A percentile compares a stretch with the other conserved stretches of the same genome.
phyloP scores from a whole-genome alignment of 1,139 yeast genomes.

The Blastobotrys raffinosifermentans region DNA sequence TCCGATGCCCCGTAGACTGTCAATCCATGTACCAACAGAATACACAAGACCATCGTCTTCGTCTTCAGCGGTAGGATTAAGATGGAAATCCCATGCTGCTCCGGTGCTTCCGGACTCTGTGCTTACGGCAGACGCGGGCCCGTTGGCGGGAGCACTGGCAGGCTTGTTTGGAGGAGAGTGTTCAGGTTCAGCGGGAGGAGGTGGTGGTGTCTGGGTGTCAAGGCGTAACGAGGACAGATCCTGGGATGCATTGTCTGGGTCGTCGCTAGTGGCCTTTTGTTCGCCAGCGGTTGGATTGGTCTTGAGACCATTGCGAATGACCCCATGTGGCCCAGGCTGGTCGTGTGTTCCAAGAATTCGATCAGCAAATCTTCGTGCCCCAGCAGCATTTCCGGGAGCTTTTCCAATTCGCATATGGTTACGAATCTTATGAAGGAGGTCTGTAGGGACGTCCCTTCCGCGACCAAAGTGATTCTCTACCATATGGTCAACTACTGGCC shows the following conservation, averaged over 20 bases:
- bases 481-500: constrained; percentile 87
- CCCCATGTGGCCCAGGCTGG: neutral
- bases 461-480: constrained; percentile 55
- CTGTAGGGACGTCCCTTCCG: neutral
- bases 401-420: neutral
- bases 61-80: constrained; percentile 14
- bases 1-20: constrained; percentile 22
- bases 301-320: neutral
- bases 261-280: neutral
- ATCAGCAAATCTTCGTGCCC: too few relatives aligned
- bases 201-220: constrained; percentile 10
- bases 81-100: constrained; percentile 25
- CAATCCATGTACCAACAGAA: constrained; percentile 24
- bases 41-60: constrained; percentile 28
- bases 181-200: constrained; percentile 3
- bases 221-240: constrained; percentile 3
- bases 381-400: neutral
- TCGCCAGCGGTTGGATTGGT: neutral
- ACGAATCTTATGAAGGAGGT: neutral
- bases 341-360: too few relatives aligned
- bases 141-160: neutral
- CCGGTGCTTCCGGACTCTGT: constrained; percentile 4
- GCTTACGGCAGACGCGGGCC: constrained; percentile 2
- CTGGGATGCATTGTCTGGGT: neutral
- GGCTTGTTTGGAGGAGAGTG: neutral